These are phyloP conservation scores for Platanthera guangdongensis DNA, from an alignment of 106 monocot species.

Conservation along the genomic window DNA sequence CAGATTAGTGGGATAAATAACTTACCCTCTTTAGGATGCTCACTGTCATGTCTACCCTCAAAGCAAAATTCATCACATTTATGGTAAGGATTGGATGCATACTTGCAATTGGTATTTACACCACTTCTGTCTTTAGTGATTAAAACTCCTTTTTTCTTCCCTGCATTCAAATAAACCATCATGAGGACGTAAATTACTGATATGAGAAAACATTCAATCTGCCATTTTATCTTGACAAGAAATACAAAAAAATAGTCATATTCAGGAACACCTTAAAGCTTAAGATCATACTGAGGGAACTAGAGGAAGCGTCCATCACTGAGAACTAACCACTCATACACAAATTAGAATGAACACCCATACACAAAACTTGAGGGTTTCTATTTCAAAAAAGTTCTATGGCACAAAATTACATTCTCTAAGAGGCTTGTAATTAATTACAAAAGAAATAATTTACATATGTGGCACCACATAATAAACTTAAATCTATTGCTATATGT, in stretches of 20 bases:
- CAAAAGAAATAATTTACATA: no score
- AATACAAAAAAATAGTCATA: background rate
- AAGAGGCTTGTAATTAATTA: no score
- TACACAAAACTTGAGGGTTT: no score
- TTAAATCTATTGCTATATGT: no score
- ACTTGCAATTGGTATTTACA: constrained; percentile 7
- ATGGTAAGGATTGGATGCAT: constrained; percentile 10
- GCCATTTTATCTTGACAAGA: background rate
- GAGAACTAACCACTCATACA: no score
- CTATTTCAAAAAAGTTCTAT: no score
- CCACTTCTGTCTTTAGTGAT: background rate
- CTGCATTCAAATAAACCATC: constrained; percentile 4
- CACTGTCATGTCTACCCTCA: background rate
- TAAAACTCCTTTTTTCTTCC: background rate
- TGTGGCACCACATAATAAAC: no score
- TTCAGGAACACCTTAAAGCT: background rate
- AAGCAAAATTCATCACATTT: constrained; percentile 6
- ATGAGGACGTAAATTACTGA: background rate
- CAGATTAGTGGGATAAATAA: background rate
- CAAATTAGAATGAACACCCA: no score
- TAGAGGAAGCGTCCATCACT: no score
- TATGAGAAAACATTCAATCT: background rate
- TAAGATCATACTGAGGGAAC: background rate
- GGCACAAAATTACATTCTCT: no score
- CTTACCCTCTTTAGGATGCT: background rate